Evolutionary conservation across 352 stramenopile species (phyloP), one percentile per base, ranked within the genome.

Genomic region (Pythium volutum): DNA sequence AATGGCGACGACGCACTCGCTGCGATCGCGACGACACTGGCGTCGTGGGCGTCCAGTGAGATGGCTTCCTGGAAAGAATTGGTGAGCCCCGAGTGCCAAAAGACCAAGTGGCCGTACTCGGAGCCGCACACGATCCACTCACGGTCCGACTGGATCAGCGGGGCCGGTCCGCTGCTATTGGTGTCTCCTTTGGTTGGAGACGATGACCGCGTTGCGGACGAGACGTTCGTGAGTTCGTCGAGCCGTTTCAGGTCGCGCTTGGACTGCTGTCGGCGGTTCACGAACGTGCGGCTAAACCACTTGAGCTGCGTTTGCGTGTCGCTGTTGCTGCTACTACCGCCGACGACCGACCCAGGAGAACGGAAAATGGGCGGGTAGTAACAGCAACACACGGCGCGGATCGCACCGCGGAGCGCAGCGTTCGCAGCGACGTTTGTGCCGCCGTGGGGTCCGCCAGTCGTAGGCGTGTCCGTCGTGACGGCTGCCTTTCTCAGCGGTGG

Each of bases 121-220:
- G 68, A 84, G 22, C 82, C 82, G 33, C 76, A 88, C 36, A 76
- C 79, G 31, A 91, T 39, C 82, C 82, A 91, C 52, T 88, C 72
- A 50, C 71, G 76, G 22, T 84, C 68, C 20, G 76, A 85, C 18
- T 73, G 59, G n/a, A 81, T 62, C 15, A 83, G 46, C 47, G 69
- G 57, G 23, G 65, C 4, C 64, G 54, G 2, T 3, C 2, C 23
- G 16, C 45, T 42, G 11, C 18, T 18, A 10, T 36, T 8, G 9
- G n/a, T n/a, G n/a, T n/a, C n/a, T n/a, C 15, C 31, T 41, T 36
- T 46, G 27, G 43, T 29, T 14, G 53, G 50, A 33, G 61, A 67
- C 4, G 16, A 16, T 22, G 39, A 38, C 16, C 23, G 12, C 20
- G 39, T 15, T 36, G 31, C 10, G 31, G 31, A 36, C 31, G 31